phyloP scores from a whole-genome alignment of 2,329 filamentous ascomycete genomes.

The Fusarium sp. region DNA sequence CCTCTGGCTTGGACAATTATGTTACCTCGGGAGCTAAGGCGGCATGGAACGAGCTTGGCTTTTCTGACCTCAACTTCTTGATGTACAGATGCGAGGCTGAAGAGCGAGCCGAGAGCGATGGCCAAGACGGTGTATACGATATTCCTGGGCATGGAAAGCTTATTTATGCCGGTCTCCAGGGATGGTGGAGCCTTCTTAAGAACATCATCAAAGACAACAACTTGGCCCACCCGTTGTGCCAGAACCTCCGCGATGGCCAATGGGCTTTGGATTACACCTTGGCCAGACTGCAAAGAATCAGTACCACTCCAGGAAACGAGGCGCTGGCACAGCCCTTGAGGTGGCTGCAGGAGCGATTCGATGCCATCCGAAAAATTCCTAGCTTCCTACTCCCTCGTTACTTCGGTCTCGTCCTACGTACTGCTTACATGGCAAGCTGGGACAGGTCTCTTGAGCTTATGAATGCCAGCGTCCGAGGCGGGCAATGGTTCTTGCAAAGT shows the following conservation, averaged over 20 bases:
- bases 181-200: slow-evolving; percentile 95
- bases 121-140: slow-evolving; percentile 88
- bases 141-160: slow-evolving; percentile 88
- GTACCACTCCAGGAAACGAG: slow-evolving; percentile 73
- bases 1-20: slow-evolving; percentile 85
- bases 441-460: slow-evolving; percentile 85
- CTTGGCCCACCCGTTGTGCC: slow-evolving; percentile 91
- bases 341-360: slow-evolving; percentile 89
- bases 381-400: slow-evolving; percentile 93
- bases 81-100: slow-evolving; percentile 94
- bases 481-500: slow-evolving; percentile 90
- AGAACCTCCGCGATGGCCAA: slow-evolving; percentile 90
- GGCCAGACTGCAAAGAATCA: slow-evolving; percentile 81
- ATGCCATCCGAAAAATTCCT: slow-evolving; percentile 87
- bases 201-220: slow-evolving; percentile 90
- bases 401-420: slow-evolving; percentile 90
- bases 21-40: slow-evolving; percentile 85
- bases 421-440: slow-evolving; percentile 87
- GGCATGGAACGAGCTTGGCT: slow-evolving; percentile 81
- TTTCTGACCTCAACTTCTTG: slow-evolving; percentile 91
- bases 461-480: slow-evolving; percentile 80
- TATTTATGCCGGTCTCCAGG: slow-evolving; percentile 96
- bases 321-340: slow-evolving; percentile 75
- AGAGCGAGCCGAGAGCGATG: slow-evolving; percentile 82
- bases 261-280: slow-evolving; percentile 94